Evolutionary conservation across 306 rosid genomes (phyloP).

Genomic region (Bauhinia variegata): DNA sequence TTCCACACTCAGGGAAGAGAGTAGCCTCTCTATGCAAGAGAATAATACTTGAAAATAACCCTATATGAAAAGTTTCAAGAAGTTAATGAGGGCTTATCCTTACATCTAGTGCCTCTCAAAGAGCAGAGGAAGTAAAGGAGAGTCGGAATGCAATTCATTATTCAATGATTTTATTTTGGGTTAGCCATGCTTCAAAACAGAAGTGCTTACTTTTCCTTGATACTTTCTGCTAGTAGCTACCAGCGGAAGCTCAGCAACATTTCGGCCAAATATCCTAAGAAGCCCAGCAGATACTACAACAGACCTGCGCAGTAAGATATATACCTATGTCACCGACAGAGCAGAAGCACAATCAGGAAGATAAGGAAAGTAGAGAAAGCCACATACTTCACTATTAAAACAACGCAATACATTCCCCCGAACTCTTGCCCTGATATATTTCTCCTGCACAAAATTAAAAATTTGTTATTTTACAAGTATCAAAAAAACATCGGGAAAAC

Average conservation of each 20-base stretch:
- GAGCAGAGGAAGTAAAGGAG: constrained; percentile 11
- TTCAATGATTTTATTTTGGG: constrained; percentile 8
- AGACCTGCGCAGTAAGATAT: constrained; percentile 64
- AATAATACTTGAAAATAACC: constrained; percentile 93
- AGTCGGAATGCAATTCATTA: constrained; percentile 5
- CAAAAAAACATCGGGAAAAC: not conserved
- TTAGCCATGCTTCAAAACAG: not conserved
- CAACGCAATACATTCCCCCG: constrained; percentile 99
- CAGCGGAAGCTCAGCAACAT: constrained; percentile 97
- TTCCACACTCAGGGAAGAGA: constrained; percentile 79
- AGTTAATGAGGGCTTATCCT: constrained; percentile 26
- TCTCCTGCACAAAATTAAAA: constrained; percentile 70
- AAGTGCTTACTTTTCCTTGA: constrained; percentile 83
- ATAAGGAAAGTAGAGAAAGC: constrained; percentile 21
- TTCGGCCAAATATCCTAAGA: constrained; percentile 84
- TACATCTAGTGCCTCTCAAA: constrained; percentile 4
- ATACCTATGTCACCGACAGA: constrained; percentile 25
- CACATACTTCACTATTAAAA: constrained; percentile 81
- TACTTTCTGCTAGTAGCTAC: constrained; percentile 94
- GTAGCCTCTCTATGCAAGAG: constrained; percentile 84
- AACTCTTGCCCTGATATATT: constrained; percentile 98
- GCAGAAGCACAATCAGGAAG: constrained; percentile 17
- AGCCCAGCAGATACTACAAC: constrained; percentile 95
- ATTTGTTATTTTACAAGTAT: constrained; percentile 21
- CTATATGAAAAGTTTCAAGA: constrained; percentile 42